Conservation (phyloP, 2,329 filamentous ascomycete genomes). For the Colletotrichum chlorophyti region DNA sequence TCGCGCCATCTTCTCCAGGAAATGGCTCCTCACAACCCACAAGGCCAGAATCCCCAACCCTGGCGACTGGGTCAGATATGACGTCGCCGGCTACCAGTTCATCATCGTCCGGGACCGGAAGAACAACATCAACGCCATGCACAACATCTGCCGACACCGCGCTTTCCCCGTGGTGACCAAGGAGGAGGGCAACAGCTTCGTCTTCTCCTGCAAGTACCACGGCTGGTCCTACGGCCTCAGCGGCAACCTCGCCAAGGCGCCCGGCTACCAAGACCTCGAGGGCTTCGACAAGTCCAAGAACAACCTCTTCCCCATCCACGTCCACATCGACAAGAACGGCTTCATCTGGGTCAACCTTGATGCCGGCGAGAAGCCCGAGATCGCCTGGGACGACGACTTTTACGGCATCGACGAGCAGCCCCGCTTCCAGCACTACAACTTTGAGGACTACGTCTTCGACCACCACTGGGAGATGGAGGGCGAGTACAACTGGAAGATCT, state of each 20-base stretch:
- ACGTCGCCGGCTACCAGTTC: slow-evolving; percentile 62
- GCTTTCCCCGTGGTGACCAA: slow-evolving; percentile 64
- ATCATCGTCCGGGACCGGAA: slow-evolving; percentile 57
- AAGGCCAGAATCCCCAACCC: slow-evolving; percentile 53
- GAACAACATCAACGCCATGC: slow-evolving; percentile 63
- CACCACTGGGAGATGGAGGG: slow-evolving; percentile 64
- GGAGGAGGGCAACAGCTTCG: slow-evolving; percentile 55
- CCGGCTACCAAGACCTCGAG: slow-evolving; percentile 60
- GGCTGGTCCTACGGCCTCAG: slow-evolving; percentile 67
- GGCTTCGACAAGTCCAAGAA: slow-evolving; percentile 65
- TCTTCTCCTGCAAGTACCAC: slow-evolving; percentile 67
- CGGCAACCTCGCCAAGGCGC: slow-evolving; percentile 66
- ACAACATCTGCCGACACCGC: slow-evolving; percentile 68
- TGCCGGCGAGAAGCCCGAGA: slow-evolving; percentile 46
- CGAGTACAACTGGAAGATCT: slow-evolving; percentile 66
- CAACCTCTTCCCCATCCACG: slow-evolving; percentile 60
- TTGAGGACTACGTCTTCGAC: slow-evolving; percentile 62
- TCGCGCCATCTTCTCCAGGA: slow-evolving; percentile 62
- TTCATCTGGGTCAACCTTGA: slow-evolving; percentile 68
- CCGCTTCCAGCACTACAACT: slow-evolving; percentile 53
- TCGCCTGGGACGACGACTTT: slow-evolving; percentile 61
- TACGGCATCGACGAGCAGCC: slow-evolving; percentile 52
- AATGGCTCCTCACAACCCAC: slow-evolving; percentile 64
- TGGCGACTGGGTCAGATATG: slow-evolving; percentile 64
- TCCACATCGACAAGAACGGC: slow-evolving; percentile 58